Evolutionary conservation across 1,284 basidiomycete genomes (phyloP).

Genomic region (Pascua sp.): DNA sequence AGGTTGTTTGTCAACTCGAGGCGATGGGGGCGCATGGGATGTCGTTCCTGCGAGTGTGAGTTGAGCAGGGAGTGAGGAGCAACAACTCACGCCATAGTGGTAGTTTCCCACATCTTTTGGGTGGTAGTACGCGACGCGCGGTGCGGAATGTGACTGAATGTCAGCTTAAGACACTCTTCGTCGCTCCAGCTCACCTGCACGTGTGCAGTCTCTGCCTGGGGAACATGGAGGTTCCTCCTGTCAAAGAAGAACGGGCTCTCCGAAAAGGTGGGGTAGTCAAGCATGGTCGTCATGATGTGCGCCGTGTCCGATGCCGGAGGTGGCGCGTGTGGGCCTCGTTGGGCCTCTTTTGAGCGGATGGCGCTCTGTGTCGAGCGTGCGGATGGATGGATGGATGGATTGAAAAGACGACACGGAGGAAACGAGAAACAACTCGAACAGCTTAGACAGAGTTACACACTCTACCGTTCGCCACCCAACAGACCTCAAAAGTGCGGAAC

Average conservation of each 20-base stretch:
- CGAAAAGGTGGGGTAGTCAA: constrained; percentile 46
- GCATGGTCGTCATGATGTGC: constrained; percentile 15
- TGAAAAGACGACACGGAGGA: background rate
- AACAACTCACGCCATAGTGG: constrained; percentile 77
- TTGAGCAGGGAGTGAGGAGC: too few relatives aligned
- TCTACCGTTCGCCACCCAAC: too few relatives aligned
- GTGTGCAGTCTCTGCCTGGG: constrained; percentile 37
- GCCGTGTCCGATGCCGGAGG: background rate
- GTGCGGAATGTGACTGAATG: constrained; percentile 71
- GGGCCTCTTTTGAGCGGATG: background rate
- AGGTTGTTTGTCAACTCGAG: constrained; percentile 91
- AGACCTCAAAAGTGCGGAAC: too few relatives aligned
- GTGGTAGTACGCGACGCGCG: constrained; percentile 92
- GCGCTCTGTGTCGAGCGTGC: background rate
- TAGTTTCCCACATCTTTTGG: constrained; percentile 91
- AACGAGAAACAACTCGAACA: background rate
- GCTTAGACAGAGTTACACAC: too few relatives aligned
- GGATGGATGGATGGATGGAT: constrained; percentile 1
- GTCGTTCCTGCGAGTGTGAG: constrained; percentile 66
- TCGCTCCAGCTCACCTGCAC: constrained; percentile 38
- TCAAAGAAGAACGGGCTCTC: constrained; percentile 50
- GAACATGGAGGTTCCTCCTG: constrained; percentile 35
- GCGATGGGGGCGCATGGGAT: constrained; percentile 98
- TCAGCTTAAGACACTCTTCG: background rate
- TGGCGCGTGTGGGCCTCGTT: background rate